A percentile compares a stretch with the other conserved stretches of the same genome.
Evolutionary conservation across 75 land plant species (phyloP).

Genomic region (Selaginella moellendorffii): DNA sequence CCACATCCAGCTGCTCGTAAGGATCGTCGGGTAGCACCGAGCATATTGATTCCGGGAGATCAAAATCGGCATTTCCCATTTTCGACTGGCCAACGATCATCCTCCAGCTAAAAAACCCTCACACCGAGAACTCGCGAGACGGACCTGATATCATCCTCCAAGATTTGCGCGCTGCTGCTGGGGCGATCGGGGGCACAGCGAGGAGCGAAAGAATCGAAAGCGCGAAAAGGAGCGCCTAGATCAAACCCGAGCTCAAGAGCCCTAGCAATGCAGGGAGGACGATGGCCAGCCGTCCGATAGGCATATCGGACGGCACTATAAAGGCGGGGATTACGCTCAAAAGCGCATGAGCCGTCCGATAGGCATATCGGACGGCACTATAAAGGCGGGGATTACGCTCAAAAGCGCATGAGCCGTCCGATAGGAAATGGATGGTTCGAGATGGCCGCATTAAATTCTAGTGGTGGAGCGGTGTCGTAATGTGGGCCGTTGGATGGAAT

Average conservation of each 20-base stretch:
- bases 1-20: constrained; percentile 80
- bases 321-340: too few relatives aligned
- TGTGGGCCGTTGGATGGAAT: background rate
- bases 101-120: background rate
- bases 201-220: background rate
- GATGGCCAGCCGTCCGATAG: background rate
- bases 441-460: too few relatives aligned
- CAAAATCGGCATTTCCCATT: background rate
- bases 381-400: too few relatives aligned
- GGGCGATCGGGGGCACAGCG: background rate
- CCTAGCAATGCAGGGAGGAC: background rate
- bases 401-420: too few relatives aligned
- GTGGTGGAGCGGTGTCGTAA: too few relatives aligned
- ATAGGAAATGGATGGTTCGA: too few relatives aligned
- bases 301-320: background rate
- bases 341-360: too few relatives aligned
- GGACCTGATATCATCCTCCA: too few relatives aligned
- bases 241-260: background rate
- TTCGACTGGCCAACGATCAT: background rate
- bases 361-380: background rate
- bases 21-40: constrained; percentile 70
- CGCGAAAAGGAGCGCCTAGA: too few relatives aligned
- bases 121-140: background rate
- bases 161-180: background rate
- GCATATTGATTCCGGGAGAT: constrained; percentile 52